Evolutionary conservation across 108 stramenopile species (phyloP).

Genomic region (Stephanodiscus minutulus): DNA sequence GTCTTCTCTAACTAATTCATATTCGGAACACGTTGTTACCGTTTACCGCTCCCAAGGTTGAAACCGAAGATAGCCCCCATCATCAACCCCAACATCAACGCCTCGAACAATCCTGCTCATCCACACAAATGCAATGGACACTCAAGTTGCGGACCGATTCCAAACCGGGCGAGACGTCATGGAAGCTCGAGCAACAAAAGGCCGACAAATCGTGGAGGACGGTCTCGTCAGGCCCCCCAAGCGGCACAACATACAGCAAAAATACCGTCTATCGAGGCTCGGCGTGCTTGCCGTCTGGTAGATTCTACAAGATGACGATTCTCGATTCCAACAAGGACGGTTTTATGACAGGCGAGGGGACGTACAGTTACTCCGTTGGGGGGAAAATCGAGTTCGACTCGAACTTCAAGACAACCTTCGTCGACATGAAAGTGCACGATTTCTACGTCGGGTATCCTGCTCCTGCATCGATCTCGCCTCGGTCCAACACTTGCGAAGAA

Average conservation of each 20-base stretch:
- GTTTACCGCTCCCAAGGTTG: constrained; percentile 6
- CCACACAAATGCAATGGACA: constrained; percentile 15
- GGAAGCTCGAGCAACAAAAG: constrained; percentile 16
- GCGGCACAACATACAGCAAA: background rate
- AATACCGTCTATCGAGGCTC: constrained; percentile 8
- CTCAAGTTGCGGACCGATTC: constrained; percentile 21
- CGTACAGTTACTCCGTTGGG: no score
- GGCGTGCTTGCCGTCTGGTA: background rate
- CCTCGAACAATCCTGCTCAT: constrained; percentile 8
- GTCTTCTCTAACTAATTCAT: no score
- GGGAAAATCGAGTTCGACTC: constrained; percentile 23
- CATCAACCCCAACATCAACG: constrained; percentile 2
- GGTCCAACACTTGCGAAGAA: constrained; percentile 8
- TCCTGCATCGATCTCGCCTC: constrained; percentile 1
- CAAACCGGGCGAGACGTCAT: constrained; percentile 18
- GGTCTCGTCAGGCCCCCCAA: background rate
- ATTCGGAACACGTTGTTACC: no score
- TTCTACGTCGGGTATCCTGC: constrained; percentile 19
- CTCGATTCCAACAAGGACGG: background rate
- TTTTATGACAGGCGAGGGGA: no score
- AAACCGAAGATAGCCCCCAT: constrained; percentile 5
- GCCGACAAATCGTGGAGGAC: background rate
- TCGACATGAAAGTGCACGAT: background rate
- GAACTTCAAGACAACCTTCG: constrained; percentile 6
- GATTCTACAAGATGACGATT: constrained; percentile 12